Evolutionary conservation across 805 yeast species (phyloP), one percentile per base, ranked within the genome.

Genomic region (Spathaspora passalidarum): DNA sequence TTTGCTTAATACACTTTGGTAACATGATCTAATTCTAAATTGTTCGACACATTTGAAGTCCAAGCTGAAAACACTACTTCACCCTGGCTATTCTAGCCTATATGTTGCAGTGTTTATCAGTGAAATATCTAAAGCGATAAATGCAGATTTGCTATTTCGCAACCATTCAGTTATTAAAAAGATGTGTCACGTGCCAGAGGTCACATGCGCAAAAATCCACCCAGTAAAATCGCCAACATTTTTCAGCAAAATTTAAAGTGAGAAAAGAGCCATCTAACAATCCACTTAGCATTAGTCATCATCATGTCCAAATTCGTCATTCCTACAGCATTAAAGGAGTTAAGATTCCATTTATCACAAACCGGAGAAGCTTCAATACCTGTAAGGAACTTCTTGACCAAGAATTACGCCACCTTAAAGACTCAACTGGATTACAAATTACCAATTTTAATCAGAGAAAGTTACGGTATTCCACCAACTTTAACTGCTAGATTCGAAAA

Each of bases 331-430:
- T 76, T 88, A 53, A 86, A 76, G 62, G 96, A 88, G 72, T 74
- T 88, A 59, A 79, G 96, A 65, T 85, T 87, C 68, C 89, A 88
- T 60, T 73, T 88, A 52, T 84, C 89, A 25, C 94, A 86, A 65
- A 76, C 84, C n/a, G 86, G 86, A n/a, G 80, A 80, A 51, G 80
- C 88, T 4, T 80, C 91, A 11, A 73, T 70, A 8, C 81, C 86
- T 6, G 71, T 87, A 56, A 81, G 88, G 65, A 67, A 78, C 14
- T 88, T 84, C 59, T 69, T 88, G 52, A 66, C 78, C 40, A 72
- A 76, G 46, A 72, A 82, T 57, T 88, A 88, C 65, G 81, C 86
- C n/a, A 57, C 71, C n/a, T 68, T 88, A 56, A 78, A 79, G 60
- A 61, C 78, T 49, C 66, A 66, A 49, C 60, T 66, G 52, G 80